These are phyloP conservation scores for Fagopyrum esculentum DNA, from an alignment of 148 eudicot genomes.

Conservation along the genomic window DNA sequence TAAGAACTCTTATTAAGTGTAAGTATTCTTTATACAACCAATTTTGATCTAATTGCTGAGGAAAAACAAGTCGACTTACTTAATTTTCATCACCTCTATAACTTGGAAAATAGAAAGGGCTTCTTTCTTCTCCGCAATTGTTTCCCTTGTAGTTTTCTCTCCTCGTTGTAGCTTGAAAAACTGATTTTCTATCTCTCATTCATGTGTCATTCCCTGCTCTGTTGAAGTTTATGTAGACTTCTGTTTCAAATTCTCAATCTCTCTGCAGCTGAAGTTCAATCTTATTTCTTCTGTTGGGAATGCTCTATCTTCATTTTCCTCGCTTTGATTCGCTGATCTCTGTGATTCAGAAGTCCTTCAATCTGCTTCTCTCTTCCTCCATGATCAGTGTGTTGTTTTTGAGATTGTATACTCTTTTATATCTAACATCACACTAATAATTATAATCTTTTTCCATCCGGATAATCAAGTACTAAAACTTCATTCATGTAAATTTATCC, in stretches of 20 bases:
- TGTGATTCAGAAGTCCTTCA: neutral
- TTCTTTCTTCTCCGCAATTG: neutral
- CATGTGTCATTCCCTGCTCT: neutral
- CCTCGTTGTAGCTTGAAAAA: neutral
- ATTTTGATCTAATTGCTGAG: neutral
- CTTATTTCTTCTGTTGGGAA: neutral
- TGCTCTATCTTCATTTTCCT: neutral
- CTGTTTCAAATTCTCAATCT: neutral
- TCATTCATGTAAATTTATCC: neutral
- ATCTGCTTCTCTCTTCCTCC: neutral
- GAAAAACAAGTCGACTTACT: neutral
- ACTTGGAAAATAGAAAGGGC: neutral
- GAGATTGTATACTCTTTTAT: neutral
- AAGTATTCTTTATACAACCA: neutral
- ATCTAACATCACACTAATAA: neutral
- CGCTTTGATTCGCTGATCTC: neutral
- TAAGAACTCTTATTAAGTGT: neutral
- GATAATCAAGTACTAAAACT: neutral
- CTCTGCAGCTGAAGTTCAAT: neutral
- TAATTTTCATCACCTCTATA: neutral
- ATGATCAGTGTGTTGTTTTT: neutral
- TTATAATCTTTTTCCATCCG: neutral
- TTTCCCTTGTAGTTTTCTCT: neutral
- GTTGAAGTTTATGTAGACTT: neutral
- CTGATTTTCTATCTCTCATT: neutral